A percentile compares a stretch with the other conserved stretches of the same genome.
These are phyloP conservation scores for Plasmodium ovale DNA, from an alignment of 169 alveolate species.

Conservation along the genomic window DNA sequence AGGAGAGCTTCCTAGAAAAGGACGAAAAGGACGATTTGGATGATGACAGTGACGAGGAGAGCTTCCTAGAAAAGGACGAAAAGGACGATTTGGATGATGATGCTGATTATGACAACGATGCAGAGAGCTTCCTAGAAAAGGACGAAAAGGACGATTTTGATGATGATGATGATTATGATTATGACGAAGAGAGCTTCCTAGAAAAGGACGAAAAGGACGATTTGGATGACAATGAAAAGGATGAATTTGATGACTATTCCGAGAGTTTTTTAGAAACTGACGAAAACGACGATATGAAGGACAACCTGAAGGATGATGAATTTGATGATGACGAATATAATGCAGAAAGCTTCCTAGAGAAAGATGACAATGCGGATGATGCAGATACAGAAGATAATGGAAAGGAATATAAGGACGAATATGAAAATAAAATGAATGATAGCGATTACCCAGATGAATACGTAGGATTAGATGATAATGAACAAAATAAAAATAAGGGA, in stretches of 20 bases:
- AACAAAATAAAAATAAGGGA: constrained; percentile 4
- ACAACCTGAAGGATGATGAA: background rate
- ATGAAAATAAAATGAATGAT: constrained; percentile 9
- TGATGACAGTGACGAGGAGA: no score
- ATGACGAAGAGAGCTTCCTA: no score
- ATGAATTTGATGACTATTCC: no score
- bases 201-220: background rate
- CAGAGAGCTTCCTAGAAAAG: no score
- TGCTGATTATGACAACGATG: no score
- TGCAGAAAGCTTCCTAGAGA: constrained; percentile 39
- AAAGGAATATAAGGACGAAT: constrained; percentile 4
- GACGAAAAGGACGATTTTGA: no score
- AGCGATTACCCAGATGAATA: background rate
- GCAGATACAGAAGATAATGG: constrained; percentile 11
- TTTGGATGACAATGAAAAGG: background rate
- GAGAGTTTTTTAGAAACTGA: background rate
- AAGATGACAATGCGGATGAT: constrained; percentile 11
- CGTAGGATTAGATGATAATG: background rate
- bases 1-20: no score
- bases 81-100: no score
- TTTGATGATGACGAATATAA: constrained; percentile 14
- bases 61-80: no score
- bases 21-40: no score
- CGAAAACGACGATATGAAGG: background rate
- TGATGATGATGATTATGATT: no score